Evolutionary conservation across 768 basidiomycete species (phyloP).

Genomic region (Hygrophorus russula): DNA sequence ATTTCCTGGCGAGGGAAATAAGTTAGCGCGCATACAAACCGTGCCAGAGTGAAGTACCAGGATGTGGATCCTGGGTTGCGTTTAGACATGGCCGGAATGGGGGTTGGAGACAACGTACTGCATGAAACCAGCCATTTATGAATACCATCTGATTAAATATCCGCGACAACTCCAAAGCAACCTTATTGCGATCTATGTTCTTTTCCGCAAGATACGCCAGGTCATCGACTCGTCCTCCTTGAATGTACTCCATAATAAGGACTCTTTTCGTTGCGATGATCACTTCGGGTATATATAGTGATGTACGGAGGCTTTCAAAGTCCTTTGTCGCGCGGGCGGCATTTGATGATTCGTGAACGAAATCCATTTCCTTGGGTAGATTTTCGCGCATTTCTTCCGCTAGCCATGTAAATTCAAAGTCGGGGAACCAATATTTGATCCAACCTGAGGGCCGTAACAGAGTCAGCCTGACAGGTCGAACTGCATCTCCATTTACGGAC

Average conservation of each 20-base stretch:
- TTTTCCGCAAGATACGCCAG: constrained; percentile 69
- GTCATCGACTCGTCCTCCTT: constrained; percentile 85
- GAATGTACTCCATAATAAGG: constrained; percentile 90
- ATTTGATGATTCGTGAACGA: constrained; percentile 81
- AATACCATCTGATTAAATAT: constrained; percentile 97
- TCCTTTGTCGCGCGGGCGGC: constrained; percentile 60
- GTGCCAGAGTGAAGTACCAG: constrained; percentile 31
- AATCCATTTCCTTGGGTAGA: constrained; percentile 91
- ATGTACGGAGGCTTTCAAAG: constrained; percentile 60
- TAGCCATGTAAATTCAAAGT: constrained; percentile 93
- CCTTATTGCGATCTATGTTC: constrained; percentile 87
- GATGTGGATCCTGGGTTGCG: constrained; percentile 66
- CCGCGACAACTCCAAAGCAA: constrained; percentile 78
- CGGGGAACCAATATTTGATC: constrained; percentile 89
- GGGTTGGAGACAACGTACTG: constrained; percentile 32
- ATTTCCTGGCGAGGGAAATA: constrained; percentile 45
- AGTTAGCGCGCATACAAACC: background rate
- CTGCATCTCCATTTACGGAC: constrained; percentile 21
- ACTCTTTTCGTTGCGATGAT: constrained; percentile 74
- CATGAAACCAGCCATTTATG: constrained; percentile 84
- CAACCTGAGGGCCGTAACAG: constrained; percentile 34
- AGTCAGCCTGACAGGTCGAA: background rate
- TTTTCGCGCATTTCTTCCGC: constrained; percentile 92
- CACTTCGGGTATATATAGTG: constrained; percentile 82
- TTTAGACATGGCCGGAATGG: constrained; percentile 4